Conservation (phyloP, 768 basidiomycete species). For the Mycena galericulata region DNA sequence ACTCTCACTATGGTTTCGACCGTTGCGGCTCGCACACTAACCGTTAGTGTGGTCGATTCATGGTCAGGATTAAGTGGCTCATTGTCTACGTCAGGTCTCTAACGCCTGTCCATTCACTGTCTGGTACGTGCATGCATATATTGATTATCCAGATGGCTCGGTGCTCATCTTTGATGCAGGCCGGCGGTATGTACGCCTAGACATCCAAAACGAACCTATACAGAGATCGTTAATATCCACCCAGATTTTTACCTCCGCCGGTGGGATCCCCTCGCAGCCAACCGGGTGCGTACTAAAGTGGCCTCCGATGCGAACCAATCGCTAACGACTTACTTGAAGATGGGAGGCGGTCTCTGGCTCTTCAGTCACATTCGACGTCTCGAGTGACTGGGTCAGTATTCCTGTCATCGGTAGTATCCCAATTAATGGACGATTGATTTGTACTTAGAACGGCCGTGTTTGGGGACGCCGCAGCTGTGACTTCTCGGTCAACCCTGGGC, state of each 20-base stretch:
- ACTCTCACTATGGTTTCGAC: conserved; percentile 40
- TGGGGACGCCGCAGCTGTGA: conserved; percentile 57
- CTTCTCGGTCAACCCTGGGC: conserved; percentile 53
- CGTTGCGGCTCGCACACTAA: conserved; percentile 19
- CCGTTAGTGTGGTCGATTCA: neutral
- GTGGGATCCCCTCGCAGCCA: conserved; percentile 18
- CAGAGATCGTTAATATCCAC: conserved; percentile 32
- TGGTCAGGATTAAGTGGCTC: too few relatives aligned
- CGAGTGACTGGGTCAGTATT: conserved; percentile 21
- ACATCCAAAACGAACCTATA: neutral
- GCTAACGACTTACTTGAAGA: neutral
- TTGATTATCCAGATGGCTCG: neutral
- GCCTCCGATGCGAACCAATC: too few relatives aligned
- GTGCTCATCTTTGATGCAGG: conserved; percentile 44
- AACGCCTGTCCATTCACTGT: conserved; percentile 63
- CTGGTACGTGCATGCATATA: conserved; percentile 48
- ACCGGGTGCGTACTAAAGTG: conserved; percentile 13
- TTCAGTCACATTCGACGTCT: conserved; percentile 12
- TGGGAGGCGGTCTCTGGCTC: conserved; percentile 16
- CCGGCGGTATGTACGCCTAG: conserved; percentile 52
- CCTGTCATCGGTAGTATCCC: neutral
- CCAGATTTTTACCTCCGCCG: conserved; percentile 24
- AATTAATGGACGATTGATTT: neutral
- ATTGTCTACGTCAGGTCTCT: too few relatives aligned
- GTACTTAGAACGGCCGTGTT: conserved; percentile 18